Evolutionary conservation across 2,329 filamentous ascomycete species (phyloP).

Genomic region (Domatiomyces catenatus): DNA sequence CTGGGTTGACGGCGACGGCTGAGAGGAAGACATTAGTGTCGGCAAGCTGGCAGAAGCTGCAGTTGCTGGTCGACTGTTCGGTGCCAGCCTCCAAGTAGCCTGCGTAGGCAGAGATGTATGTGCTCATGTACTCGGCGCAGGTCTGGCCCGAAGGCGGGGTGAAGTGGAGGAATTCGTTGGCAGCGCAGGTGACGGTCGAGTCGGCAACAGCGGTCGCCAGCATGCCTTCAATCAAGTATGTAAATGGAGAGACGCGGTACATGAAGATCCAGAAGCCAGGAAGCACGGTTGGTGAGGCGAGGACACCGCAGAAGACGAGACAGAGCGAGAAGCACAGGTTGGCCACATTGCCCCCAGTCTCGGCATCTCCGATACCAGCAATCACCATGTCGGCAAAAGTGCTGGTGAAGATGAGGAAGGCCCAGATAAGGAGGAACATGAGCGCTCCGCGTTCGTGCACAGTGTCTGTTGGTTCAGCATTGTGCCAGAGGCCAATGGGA

Average conservation of each 20-base stretch:
- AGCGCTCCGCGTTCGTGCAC: slow-evolving; percentile 43
- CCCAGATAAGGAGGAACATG: slow-evolving; percentile 48
- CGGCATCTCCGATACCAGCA: slow-evolving; percentile 51
- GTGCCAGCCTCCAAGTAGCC: slow-evolving; percentile 42
- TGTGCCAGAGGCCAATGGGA: slow-evolving; percentile 36
- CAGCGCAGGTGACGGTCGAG: slow-evolving; percentile 48
- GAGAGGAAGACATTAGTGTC: slow-evolving; percentile 35
- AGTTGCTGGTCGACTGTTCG: slow-evolving; percentile 28
- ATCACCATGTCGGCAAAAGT: slow-evolving; percentile 63
- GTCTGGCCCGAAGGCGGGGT: slow-evolving; percentile 40
- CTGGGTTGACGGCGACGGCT: slow-evolving; percentile 27
- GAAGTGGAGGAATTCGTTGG: slow-evolving; percentile 56
- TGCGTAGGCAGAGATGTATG: slow-evolving; percentile 31
- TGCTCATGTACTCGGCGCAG: slow-evolving; percentile 43
- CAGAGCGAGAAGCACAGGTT: slow-evolving; percentile 45
- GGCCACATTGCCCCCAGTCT: slow-evolving; percentile 50
- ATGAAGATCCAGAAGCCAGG: slow-evolving; percentile 67
- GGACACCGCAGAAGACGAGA: slow-evolving; percentile 45
- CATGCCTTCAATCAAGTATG: slow-evolving; percentile 62
- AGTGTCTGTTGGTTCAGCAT: slow-evolving; percentile 25
- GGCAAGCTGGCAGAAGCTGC: slow-evolving; percentile 35
- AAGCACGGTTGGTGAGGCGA: slow-evolving; percentile 42
- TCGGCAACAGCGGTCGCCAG: slow-evolving; percentile 55
- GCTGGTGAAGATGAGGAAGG: slow-evolving; percentile 55
- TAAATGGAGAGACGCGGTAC: slow-evolving; percentile 68